These are phyloP conservation scores for Diaporthe velutina DNA, from an alignment of 2,329 filamentous ascomycete species.

Conservation along the genomic window DNA sequence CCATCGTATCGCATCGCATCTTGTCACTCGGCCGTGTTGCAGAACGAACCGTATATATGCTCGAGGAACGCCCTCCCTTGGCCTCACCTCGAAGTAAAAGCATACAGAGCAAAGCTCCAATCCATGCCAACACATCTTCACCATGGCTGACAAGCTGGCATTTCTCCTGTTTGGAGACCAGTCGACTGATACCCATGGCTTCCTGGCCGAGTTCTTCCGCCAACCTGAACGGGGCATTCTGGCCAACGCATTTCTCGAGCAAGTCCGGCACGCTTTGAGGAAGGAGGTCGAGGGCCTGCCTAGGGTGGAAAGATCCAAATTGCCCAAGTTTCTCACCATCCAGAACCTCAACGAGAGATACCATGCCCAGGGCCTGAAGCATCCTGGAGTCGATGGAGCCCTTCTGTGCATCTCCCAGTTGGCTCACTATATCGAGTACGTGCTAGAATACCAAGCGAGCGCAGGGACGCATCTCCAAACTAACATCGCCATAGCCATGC, in stretches of 20 bases:
- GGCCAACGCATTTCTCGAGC: conserved; percentile 72
- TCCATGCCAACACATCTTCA: conserved; percentile 47
- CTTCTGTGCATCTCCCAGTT: conserved; percentile 75
- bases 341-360: conserved; percentile 76
- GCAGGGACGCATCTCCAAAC: background rate
- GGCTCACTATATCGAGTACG: conserved; percentile 77
- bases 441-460: conserved; percentile 36
- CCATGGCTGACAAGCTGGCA: conserved; percentile 61
- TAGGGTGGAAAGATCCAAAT: conserved; percentile 66
- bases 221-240: conserved; percentile 62
- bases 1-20: conserved; percentile 30
- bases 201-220: conserved; percentile 68
- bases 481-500: conserved; percentile 53
- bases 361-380: conserved; percentile 67
- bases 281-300: conserved; percentile 71
- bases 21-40: conserved; percentile 13
- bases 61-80: conserved; percentile 16
- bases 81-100: conserved; percentile 7
- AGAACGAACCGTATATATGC: conserved; percentile 37
- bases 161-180: conserved; percentile 80
- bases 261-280: conserved; percentile 68
- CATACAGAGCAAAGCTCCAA: conserved; percentile 33
- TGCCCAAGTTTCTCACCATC: conserved; percentile 73
- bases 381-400: conserved; percentile 74
- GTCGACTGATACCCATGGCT: conserved; percentile 75